Conservation (phyloP, 106 monocot genomes). For the Hemerocallis citrina region DNA sequence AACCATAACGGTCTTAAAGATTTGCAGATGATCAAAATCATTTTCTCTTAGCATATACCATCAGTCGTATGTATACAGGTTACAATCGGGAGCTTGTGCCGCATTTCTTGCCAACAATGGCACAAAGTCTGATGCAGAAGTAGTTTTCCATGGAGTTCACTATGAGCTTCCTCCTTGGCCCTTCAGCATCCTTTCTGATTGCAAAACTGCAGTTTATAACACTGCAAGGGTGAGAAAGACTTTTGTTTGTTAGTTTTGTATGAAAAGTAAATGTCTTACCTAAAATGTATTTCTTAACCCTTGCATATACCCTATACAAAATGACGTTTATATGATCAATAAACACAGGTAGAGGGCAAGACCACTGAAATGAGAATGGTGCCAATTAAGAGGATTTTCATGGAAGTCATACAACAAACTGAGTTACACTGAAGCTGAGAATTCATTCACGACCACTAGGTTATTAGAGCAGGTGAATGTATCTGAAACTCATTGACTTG, state of each 20-base stretch:
- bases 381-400: slow-evolving; percentile 29
- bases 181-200: slow-evolving; percentile 91
- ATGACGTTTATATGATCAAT: not conserved
- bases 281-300: too few species aligned
- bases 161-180: slow-evolving; percentile 96
- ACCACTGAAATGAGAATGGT: slow-evolving; percentile 63
- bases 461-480: slow-evolving; percentile 73
- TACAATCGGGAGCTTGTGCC: slow-evolving; percentile 56
- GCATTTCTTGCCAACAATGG: slow-evolving; percentile 92
- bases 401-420: slow-evolving; percentile 72
- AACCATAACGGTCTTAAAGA: not conserved
- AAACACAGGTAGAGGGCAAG: slow-evolving; percentile 56
- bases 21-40: not conserved
- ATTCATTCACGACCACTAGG: slow-evolving; percentile 53
- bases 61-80: slow-evolving; percentile 70
- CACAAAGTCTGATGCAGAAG: slow-evolving; percentile 32
- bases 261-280: too few species aligned
- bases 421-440: slow-evolving; percentile 33
- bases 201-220: slow-evolving; percentile 79
- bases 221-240: slow-evolving; percentile 68
- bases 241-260: too few species aligned
- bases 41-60: slow-evolving; percentile 1
- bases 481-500: too few species aligned
- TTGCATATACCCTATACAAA: too few species aligned
- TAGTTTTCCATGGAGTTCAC: slow-evolving; percentile 70